Percentiles rank a stretch among this genome's conserved stretches.
Conservation (phyloP, 306 rosid species). For the Inga laurina region DNA sequence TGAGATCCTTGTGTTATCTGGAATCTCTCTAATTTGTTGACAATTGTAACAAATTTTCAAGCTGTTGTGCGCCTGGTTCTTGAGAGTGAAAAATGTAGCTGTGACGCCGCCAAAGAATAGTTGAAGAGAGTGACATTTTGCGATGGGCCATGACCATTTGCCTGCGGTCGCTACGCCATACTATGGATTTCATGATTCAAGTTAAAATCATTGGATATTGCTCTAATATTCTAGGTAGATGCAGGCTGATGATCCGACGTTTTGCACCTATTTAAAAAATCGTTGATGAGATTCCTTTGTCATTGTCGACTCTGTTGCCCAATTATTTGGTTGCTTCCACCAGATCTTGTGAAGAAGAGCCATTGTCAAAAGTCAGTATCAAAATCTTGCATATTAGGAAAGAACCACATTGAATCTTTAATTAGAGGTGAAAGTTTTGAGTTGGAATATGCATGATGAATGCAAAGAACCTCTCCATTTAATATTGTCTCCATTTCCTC, state of each 20-base stretch:
- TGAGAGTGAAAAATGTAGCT: not conserved
- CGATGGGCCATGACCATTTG: not conserved
- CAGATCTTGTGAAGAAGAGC: not conserved
- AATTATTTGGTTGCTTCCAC: not conserved
- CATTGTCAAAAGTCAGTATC: not conserved
- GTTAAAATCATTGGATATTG: not conserved
- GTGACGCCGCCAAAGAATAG: not conserved
- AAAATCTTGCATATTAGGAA: not conserved
- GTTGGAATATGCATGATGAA: not conserved
- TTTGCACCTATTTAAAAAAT: not conserved
- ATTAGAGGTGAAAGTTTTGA: not conserved
- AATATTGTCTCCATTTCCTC: too few relatives aligned
- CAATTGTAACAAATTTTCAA: constrained; percentile 29
- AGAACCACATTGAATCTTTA: not conserved
- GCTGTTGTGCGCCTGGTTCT: constrained; percentile 23
- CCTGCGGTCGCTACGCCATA: not conserved
- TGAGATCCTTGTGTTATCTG: constrained; percentile 42
- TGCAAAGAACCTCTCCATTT: too few relatives aligned
- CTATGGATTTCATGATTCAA: not conserved
- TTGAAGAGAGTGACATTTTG: not conserved
- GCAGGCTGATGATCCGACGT: not conserved
- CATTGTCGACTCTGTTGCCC: not conserved
- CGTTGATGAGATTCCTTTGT: not conserved
- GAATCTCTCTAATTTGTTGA: constrained; percentile 25
- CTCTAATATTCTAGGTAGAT: not conserved